Evolutionary conservation across 441 rosid species (phyloP).

Genomic region (Melianthus villosus): DNA sequence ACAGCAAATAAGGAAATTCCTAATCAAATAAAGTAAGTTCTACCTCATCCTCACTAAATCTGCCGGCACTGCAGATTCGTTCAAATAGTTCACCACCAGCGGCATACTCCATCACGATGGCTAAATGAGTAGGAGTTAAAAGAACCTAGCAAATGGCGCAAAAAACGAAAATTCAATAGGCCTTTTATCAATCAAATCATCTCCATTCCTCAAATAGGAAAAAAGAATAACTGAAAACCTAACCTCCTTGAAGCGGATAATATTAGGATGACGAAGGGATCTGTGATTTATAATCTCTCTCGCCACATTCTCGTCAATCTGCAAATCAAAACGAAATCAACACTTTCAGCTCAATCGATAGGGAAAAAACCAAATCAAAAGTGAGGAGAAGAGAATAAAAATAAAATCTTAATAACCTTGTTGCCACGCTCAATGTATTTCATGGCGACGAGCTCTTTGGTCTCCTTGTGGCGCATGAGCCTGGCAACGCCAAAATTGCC

Average conservation of each 20-base stretch:
- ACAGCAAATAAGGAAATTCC: background rate
- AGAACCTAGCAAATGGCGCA: conserved; percentile 23
- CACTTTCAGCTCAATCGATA: too few relatives aligned
- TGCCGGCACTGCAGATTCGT: conserved; percentile 74
- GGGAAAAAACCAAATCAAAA: too few relatives aligned
- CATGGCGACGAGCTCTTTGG: conserved; percentile 82
- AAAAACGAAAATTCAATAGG: background rate
- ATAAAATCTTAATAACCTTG: conserved; percentile 66
- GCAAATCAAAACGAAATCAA: too few relatives aligned
- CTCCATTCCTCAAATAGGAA: background rate
- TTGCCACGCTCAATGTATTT: conserved; percentile 98
- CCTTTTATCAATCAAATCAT: too few relatives aligned
- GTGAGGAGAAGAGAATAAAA: too few relatives aligned
- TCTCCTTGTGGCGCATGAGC: conserved; percentile 75
- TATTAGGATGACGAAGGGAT: conserved; percentile 52
- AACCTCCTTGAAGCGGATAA: conserved; percentile 60
- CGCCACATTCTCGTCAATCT: conserved; percentile 66
- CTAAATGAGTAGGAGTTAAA: conserved; percentile 66
- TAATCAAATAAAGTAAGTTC: too few relatives aligned
- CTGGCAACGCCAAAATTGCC: conserved; percentile 92
- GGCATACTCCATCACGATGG: conserved; percentile 84
- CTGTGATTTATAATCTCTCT: conserved; percentile 64
- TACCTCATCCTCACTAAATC: conserved; percentile 93
- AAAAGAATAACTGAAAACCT: background rate
- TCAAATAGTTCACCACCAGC: conserved; percentile 90